Base-by-base conservation (phyloP, 371 early-diverging fungal species). In the Nematocida homosporus region DNA sequence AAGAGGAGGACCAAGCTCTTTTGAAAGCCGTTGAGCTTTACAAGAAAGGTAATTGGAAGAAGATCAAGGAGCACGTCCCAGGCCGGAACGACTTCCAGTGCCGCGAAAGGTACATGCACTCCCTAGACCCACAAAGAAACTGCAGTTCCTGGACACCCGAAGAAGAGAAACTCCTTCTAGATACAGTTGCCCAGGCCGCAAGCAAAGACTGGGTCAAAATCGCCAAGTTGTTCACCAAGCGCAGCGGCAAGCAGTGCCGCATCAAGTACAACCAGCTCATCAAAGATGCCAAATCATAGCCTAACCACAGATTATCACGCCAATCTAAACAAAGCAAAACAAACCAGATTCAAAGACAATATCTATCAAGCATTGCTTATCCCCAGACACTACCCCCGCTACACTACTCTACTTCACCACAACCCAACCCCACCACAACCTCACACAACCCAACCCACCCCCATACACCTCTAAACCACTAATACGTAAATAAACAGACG, bases 71-170 rank as follows among this genome's bases (percentile, higher is more conserved):
- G 20, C 27, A 41, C 13, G 44, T 79, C 10, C 47, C 53, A 32
- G 29, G 32, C 27, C 35, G 79, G 55, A 79, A n/a, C 10, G 52
- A 42, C 42, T 50, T 51, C 6, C 79, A 79, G 65, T 79, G 79
- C 66, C 64, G 60, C 57, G 57, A 63, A 50, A 52, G 79, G 34
- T 79, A 54, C 50, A n/a, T 79, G 1, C 57, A 79, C 56, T 13
- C 23, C 20, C 20, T 72, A 51, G 75, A 72, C 52, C 75, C 75
- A 32, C 6, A 13, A 20, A 72, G 35, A 13, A 61, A 72, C 8
- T 61, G 10, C 0, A 32, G 23, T n/a, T 44, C 75, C n/a, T 72
- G 75, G 75, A 52, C 75, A 35, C 23, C 20, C 4, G 50, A 59
- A 6, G 75, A 72, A 27, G 53, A 59, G n/a, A 53, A 44, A 44